Conservation (phyloP, 2,329 filamentous ascomycete genomes). For the Colletotrichum sp. region DNA sequence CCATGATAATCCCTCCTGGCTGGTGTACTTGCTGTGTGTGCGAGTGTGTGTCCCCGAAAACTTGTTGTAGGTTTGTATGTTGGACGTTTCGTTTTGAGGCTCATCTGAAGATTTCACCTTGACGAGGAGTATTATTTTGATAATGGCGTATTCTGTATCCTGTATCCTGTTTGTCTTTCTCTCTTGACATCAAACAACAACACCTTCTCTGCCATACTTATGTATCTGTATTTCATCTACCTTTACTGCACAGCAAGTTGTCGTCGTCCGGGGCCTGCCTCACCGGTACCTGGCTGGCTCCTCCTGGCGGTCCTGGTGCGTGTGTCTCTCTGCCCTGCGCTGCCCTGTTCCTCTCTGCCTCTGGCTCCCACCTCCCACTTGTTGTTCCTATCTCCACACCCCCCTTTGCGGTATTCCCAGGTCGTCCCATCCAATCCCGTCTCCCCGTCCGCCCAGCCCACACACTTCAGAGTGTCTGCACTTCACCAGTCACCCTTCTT, state of each 20-base stretch:
- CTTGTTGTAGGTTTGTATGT: neutral
- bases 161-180: neutral
- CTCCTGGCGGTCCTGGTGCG: neutral
- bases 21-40: neutral
- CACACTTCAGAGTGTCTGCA: neutral
- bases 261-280: neutral
- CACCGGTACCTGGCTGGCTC: neutral
- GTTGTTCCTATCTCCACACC: slow-evolving; percentile 1
- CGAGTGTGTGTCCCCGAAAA: too few relatives aligned
- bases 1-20: neutral
- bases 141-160: neutral
- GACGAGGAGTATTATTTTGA: neutral
- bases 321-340: neutral
- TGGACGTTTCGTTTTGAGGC: neutral
- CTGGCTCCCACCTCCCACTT: neutral
- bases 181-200: neutral
- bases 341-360: neutral
- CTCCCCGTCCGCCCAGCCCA: neutral
- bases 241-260: neutral
- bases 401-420: neutral
- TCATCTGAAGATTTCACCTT: neutral
- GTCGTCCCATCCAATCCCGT: neutral
- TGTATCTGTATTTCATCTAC: neutral
- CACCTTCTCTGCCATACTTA: neutral
- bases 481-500: neutral